These are phyloP conservation scores for Boletus subcaerulescens DNA, from an alignment of 768 basidiomycete species.

Conservation along the genomic window DNA sequence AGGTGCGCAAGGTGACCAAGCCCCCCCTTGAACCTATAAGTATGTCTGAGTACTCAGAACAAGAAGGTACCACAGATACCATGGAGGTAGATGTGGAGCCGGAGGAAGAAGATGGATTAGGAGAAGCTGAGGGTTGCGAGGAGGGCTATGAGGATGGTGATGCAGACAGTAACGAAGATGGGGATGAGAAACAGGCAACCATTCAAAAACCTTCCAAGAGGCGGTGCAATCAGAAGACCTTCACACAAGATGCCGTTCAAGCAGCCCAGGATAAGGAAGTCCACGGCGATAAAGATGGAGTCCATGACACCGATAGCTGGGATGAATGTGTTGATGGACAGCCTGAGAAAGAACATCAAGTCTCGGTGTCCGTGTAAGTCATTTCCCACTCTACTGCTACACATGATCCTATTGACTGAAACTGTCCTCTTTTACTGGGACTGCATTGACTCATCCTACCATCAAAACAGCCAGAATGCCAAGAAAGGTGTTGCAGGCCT, in stretches of 20 bases:
- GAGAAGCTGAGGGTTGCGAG: too few species aligned
- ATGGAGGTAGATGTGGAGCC: too few species aligned
- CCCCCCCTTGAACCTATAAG: too few species aligned
- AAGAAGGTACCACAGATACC: too few species aligned
- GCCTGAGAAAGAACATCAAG: neutral
- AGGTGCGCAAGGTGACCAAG: too few species aligned
- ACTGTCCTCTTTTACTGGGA: neutral
- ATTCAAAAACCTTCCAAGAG: neutral
- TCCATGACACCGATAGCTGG: too few species aligned
- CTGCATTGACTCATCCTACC: neutral
- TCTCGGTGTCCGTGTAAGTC: neutral
- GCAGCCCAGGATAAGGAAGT: neutral
- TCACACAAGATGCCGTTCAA: neutral
- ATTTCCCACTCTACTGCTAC: too few species aligned
- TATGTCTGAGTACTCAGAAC: too few species aligned
- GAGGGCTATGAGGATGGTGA: neutral
- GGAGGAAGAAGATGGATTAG: too few species aligned
- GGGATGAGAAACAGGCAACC: neutral
- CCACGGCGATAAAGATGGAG: too few species aligned
- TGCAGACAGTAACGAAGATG: neutral
- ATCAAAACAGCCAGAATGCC: neutral
- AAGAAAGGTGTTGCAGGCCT: neutral
- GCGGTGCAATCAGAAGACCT: neutral
- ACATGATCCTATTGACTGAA: neutral
- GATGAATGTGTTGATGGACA: too few species aligned